Base-by-base conservation (phyloP, 2,329 filamentous ascomycete species). In the Xylariaceae sp. region DNA sequence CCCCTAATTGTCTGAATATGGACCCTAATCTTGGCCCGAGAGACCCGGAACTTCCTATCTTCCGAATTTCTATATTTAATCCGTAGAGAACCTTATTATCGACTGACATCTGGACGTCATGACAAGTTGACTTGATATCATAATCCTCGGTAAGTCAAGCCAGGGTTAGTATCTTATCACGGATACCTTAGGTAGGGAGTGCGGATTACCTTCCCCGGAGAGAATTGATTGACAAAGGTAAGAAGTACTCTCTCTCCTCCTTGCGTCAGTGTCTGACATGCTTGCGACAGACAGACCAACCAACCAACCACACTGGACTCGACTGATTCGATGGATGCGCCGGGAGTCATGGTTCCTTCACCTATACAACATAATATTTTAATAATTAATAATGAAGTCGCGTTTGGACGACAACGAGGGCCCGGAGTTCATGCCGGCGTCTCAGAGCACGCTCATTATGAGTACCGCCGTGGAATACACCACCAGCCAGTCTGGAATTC, bases 401-500 rank as follows among this genome's bases (percentile, higher is more conserved):
- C 11, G 17, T 15, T 70, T 71, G 68, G 57, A 59, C 37, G 65
- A 58, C 15, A 63, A 57, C 3, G 47, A 60, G 30, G 61, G 64
- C 53, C 55, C 42, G 48, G 60, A 52, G 35, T 18, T 65, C 34
- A 64, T 47, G 39, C 59, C 58, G 15, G 61, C 48, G 34, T 62
- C 67, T 6, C 62, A 70, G 9, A 61, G 68, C 57, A 60, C 66
- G 8, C 64, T 67, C n/a, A 56, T 75, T 30, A 72, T 71, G 42
- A 74, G 73, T 15, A 68, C 76, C 17, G 83, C 82, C 23, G 75
- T 81, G 54, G 78, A 84, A 49, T 89, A 86, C 66, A 76, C 81
- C 66, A 76, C 81, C 1, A 77, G 81, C 5, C 87, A 90, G 70
- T 81, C 87, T 6, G 77, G 82, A 68, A 84, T 77, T 49, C 71